Percentiles rank a stretch among this genome's conserved stretches.
Evolutionary conservation across 2,329 filamentous ascomycete species (phyloP).

Genomic region (Chrysosporium queenslandicum): DNA sequence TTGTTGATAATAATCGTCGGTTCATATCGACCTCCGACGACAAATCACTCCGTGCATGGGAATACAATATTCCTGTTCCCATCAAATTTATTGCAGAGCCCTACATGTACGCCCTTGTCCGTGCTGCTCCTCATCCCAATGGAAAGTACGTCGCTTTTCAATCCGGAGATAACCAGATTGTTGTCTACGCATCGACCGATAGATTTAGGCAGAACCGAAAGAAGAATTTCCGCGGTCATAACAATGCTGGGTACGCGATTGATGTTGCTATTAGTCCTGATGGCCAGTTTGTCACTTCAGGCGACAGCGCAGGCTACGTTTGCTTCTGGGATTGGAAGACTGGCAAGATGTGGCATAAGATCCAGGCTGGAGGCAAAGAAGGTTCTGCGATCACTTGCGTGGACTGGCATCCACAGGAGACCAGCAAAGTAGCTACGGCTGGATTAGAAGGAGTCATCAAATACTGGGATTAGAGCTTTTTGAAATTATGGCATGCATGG

Average conservation of each 20-base stretch:
- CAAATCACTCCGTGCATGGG: slow-evolving; percentile 92
- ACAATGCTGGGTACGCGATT: slow-evolving; percentile 87
- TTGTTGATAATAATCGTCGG: slow-evolving; percentile 84
- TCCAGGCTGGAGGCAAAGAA: slow-evolving; percentile 58
- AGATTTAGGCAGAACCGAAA: slow-evolving; percentile 96
- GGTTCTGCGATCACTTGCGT: slow-evolving; percentile 75
- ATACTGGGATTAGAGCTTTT: slow-evolving; percentile 68
- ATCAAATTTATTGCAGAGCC: slow-evolving; percentile 98
- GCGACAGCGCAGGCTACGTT: slow-evolving; percentile 78
- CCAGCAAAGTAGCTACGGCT: slow-evolving; percentile 82
- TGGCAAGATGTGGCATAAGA: slow-evolving; percentile 97
- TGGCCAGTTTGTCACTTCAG: slow-evolving; percentile 78
- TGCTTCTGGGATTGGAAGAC: slow-evolving; percentile 99
- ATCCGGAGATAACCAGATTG: slow-evolving; percentile 87
- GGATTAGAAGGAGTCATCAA: slow-evolving; percentile 80
- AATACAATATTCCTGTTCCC: slow-evolving; percentile 94
- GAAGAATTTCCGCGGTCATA: slow-evolving; percentile 92
- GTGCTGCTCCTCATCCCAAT: slow-evolving; percentile 70
- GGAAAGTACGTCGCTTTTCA: slow-evolving; percentile 95
- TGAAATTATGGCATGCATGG: not conserved
- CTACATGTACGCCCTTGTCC: slow-evolving; percentile 94
- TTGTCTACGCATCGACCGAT: slow-evolving; percentile 88
- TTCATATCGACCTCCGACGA: slow-evolving; percentile 99
- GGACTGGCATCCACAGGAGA: slow-evolving; percentile 96
- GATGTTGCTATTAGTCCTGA: slow-evolving; percentile 83